Conservation (phyloP, 2,329 filamentous ascomycete genomes). For the Botrytis porri region DNA sequence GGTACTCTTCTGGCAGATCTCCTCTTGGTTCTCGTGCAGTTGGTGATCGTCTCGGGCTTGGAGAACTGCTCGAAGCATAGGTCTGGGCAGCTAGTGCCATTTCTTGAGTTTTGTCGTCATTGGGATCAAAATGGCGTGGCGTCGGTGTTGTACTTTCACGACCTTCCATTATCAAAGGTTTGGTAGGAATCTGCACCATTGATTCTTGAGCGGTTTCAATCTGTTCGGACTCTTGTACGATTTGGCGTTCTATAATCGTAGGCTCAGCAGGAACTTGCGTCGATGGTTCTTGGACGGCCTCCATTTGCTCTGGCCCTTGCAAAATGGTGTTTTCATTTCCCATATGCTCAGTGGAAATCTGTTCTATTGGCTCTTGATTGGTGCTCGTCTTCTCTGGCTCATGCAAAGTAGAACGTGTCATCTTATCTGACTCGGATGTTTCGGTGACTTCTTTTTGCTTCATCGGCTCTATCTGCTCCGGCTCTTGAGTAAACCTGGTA, state of each 20-base stretch:
- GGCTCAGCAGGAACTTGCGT: not conserved
- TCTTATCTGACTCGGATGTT: not conserved
- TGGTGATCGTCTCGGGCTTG: conserved; percentile 5
- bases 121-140: not conserved
- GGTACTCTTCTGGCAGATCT: conserved; percentile 22
- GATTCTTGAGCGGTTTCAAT: conserved; percentile 20
- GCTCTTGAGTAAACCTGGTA: not conserved
- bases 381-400: not conserved
- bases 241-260: conserved; percentile 23
- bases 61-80: not conserved
- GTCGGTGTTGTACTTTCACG: not conserved
- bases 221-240: conserved; percentile 29
- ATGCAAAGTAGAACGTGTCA: not conserved
- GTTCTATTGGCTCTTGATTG: not conserved
- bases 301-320: not conserved
- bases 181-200: conserved; percentile 4
- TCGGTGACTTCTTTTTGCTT: not conserved
- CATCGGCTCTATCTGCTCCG: not conserved
- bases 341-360: not conserved
- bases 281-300: not conserved
- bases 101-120: not conserved
- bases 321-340: not conserved
- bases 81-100: not conserved
- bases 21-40: conserved; percentile 15
- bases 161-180: not conserved